Conservation (phyloP, 1,284 basidiomycete species). For the Calocybe gambosa region DNA sequence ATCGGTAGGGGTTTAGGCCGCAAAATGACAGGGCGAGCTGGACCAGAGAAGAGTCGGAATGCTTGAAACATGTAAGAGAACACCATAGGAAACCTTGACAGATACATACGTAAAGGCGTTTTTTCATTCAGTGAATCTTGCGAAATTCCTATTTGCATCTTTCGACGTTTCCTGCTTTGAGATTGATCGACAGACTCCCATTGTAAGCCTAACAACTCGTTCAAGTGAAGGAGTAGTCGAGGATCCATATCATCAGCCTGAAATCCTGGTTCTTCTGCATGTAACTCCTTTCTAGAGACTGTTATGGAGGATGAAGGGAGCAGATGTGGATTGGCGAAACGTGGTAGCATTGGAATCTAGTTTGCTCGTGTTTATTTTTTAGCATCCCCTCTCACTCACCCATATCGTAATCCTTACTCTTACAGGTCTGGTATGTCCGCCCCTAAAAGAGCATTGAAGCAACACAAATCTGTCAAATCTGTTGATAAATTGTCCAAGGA, state of each 20-base stretch:
- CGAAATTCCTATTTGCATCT: conserved; percentile 8
- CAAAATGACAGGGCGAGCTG: conserved; percentile 32
- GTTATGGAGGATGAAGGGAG: conserved; percentile 15
- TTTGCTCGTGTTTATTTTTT: background rate
- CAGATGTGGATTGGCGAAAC: conserved; percentile 27
- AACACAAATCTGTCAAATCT: background rate
- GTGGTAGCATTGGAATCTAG: conserved; percentile 19
- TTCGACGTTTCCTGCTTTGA: conserved; percentile 16
- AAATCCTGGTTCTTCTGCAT: conserved; percentile 1
- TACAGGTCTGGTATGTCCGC: background rate
- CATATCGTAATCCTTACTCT: too few species aligned
- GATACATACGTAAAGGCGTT: conserved; percentile 16
- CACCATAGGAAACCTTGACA: background rate
- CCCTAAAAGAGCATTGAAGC: background rate
- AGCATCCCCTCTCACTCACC: too few species aligned
- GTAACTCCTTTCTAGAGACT: conserved; percentile 23
- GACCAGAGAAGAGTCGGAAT: conserved; percentile 41
- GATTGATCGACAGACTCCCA: conserved; percentile 10
- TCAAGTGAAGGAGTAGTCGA: conserved; percentile 12
- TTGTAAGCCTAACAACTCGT: conserved; percentile 15
- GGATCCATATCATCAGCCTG: conserved; percentile 3
- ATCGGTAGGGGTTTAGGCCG: conserved; percentile 32
- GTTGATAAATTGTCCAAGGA: background rate
- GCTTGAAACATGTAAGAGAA: conserved; percentile 20
- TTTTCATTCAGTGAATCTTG: conserved; percentile 5